A percentile compares a stretch with the other conserved stretches of the same genome.
phyloP scores from a whole-genome alignment of 1,284 basidiomycete genomes.

The Vanrija pseudolonga region DNA sequence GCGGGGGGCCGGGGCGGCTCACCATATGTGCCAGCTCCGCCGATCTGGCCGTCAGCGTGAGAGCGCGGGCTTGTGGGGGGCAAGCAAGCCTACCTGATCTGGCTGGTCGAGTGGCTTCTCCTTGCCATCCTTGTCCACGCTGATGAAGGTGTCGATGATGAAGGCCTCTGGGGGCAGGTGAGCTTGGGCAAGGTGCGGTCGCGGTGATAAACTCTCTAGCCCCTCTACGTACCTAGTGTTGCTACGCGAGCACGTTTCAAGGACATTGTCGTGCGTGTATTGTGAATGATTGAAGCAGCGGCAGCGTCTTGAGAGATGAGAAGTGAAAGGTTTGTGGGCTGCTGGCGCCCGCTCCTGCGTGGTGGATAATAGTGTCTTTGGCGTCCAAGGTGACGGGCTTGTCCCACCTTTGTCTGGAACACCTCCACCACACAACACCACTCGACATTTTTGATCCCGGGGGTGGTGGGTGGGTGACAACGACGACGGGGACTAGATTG shows the following conservation, averaged over 20 bases:
- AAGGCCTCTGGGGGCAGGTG: constrained; percentile 35
- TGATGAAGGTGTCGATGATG: constrained; percentile 45
- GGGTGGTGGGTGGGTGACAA: too few species aligned
- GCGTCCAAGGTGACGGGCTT: too few species aligned
- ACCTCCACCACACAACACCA: too few species aligned
- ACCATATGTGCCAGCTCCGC: constrained; percentile 47
- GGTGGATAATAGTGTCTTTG: too few species aligned
- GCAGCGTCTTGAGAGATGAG: neutral
- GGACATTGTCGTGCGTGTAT: neutral
- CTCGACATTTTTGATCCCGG: too few species aligned
- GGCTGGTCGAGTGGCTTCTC: constrained; percentile 29
- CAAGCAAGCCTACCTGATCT: constrained; percentile 30
- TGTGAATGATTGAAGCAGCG: neutral
- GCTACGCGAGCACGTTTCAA: constrained; percentile 3
- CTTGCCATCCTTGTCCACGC: constrained; percentile 29
- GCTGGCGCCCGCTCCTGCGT: too few species aligned
- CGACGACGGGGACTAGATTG: too few species aligned
- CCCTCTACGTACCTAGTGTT: constrained; percentile 11
- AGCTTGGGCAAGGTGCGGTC: neutral
- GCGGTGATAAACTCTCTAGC: neutral
- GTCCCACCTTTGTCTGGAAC: too few species aligned
- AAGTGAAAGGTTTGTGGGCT: too few species aligned
- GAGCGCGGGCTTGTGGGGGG: neutral
- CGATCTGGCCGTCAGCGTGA: constrained; percentile 29
- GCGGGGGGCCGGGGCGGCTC: neutral